Evolutionary conservation across 225 moss, liverwort and hornwort species (phyloP), one percentile per base, ranked within the genome.

Genomic region (Sphagnum contortum): DNA sequence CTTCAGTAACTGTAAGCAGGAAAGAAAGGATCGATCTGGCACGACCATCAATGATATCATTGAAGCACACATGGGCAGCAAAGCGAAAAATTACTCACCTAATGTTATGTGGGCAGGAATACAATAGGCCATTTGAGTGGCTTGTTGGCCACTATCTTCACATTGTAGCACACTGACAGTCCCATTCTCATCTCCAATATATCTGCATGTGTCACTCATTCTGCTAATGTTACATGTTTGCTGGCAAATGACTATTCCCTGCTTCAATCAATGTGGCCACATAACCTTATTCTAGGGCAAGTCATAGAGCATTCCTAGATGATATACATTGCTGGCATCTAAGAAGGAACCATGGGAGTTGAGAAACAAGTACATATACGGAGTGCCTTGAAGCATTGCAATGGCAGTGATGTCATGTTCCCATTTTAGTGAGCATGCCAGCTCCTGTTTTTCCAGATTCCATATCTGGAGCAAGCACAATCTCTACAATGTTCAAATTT

Each of bases 121-220:
- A 72, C 80, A 87, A 70, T 98, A 93, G 13, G 87, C 83, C 89
- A 91, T 84, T 50, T 74, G 73, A 64, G 74, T 77, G 63, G 91
- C 49, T 76, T 83, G 77, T 61, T 83, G 77, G 51, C 85, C 74
- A 29, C 72, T 76, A 63, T 89, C 86, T 61, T 79, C 77, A 66
- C 77, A 86, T 73, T 98, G 77, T 51, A 98, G 65, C 49, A 93
- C 82, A 63, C 71, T 78, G 52, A 98, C 86, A 65, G 87, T 73
- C 71, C 98, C 98, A 68, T 72, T 60, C 58, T 93, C 74, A 83
- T 93, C 98, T 60, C 98, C 98, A 70, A 98, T 49, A 69, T 89
- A 88, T 74, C 98, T 98, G 89, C 68, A 78, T 58, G 50, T 57
- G 46, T 44, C 59, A 47, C 12, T 52, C 52, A 52, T 29, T 29